Percentiles rank a stretch among this genome's conserved stretches.
Evolutionary conservation across 345 rosid species (phyloP).

Genomic region (Cardamine occulta): DNA sequence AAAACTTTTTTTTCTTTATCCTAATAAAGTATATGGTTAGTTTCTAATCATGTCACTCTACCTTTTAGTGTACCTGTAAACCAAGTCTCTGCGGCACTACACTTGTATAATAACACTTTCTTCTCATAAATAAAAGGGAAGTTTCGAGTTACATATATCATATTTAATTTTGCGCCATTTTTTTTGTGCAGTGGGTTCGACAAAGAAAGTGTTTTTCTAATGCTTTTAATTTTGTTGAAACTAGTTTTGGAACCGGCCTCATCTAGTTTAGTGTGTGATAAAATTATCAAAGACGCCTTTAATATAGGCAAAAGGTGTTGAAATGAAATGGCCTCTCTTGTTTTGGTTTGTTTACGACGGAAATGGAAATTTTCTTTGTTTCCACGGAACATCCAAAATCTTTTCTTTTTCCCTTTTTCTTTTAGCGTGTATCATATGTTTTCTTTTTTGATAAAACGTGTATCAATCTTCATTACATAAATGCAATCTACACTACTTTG

Average conservation of each 20-base stretch:
- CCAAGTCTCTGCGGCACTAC: conserved; percentile 35
- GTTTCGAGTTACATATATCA: conserved; percentile 22
- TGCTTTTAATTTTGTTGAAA: not conserved
- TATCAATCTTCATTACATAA: not conserved
- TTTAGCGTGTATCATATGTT: not conserved
- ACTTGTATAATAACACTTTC: conserved; percentile 34
- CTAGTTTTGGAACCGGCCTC: not conserved
- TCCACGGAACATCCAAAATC: not conserved
- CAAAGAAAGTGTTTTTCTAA: too few species aligned
- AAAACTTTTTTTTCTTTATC: conserved; percentile 5
- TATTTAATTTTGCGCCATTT: not conserved
- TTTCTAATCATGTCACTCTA: conserved; percentile 18
- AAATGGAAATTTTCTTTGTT: not conserved
- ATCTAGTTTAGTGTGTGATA: not conserved
- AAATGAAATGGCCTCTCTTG: not conserved
- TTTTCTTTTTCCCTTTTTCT: too few species aligned
- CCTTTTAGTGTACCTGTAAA: too few species aligned
- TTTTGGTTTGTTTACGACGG: not conserved
- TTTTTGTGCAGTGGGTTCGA: not conserved
- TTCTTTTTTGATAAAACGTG: not conserved
- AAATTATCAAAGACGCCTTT: not conserved
- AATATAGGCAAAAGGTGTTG: not conserved
- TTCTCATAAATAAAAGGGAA: conserved; percentile 38
- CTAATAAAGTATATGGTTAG: conserved; percentile 33
- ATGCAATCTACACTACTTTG: too few species aligned